Conservation (phyloP, 2,329 filamentous ascomycete genomes). For the Fusarium avenaceum region DNA sequence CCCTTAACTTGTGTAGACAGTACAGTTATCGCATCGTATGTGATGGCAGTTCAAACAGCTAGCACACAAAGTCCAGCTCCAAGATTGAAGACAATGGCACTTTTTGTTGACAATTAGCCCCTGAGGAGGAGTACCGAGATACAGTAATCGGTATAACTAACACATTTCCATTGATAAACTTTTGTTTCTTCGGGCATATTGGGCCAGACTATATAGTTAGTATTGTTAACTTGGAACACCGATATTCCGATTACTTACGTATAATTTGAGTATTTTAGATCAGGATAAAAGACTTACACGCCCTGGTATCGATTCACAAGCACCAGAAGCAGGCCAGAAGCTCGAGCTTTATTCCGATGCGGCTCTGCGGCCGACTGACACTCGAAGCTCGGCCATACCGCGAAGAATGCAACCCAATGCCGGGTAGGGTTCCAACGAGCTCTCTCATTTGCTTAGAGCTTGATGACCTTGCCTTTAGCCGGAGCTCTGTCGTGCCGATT, state of each 20-base stretch:
- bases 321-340: background rate
- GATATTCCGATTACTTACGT: background rate
- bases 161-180: conserved; percentile 13
- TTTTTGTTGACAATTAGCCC: background rate
- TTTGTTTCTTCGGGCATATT: background rate
- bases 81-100: conserved; percentile 8
- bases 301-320: background rate
- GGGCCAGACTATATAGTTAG: background rate
- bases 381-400: conserved; percentile 2
- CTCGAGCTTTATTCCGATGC: conserved; percentile 22
- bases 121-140: no score
- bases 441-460: background rate
- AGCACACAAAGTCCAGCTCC: conserved; percentile 3
- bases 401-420: conserved; percentile 6
- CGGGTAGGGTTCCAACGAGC: background rate
- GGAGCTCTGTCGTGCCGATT: background rate
- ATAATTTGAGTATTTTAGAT: background rate
- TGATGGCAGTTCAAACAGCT: conserved; percentile 14
- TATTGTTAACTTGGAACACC: background rate
- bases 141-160: background rate
- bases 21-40: conserved; percentile 6
- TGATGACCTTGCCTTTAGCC: conserved; percentile 1
- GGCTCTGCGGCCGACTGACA: conserved; percentile 13
- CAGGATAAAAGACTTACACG: background rate
- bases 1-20: background rate